phyloP scores from a whole-genome alignment of 2,329 filamentous ascomycete genomes.

The Cladophialophora exuberans region DNA sequence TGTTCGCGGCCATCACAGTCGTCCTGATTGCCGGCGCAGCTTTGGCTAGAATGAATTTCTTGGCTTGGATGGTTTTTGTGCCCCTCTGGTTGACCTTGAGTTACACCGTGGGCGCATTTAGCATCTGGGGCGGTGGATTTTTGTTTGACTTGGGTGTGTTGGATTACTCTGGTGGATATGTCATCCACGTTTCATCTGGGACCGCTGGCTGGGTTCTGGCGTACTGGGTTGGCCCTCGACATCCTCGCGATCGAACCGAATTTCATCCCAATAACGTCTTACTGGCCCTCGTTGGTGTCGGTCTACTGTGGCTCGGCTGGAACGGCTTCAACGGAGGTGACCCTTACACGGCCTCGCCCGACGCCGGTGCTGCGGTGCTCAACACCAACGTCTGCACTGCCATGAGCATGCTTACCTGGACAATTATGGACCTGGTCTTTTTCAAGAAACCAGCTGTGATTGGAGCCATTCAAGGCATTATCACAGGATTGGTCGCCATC shows the following conservation, averaged over 20 bases:
- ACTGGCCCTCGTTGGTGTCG: conserved; percentile 51
- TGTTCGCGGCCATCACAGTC: conserved; percentile 56
- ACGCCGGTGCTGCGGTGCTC: conserved; percentile 55
- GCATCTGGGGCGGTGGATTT: conserved; percentile 53
- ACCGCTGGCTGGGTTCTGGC: conserved; percentile 54
- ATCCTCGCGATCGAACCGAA: conserved; percentile 49
- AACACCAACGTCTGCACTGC: conserved; percentile 57
- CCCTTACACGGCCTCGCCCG: conserved; percentile 54
- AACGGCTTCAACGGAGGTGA: conserved; percentile 59
- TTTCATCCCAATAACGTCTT: conserved; percentile 54
- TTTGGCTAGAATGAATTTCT: conserved; percentile 55
- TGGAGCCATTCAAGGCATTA: conserved; percentile 56
- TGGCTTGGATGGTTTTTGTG: conserved; percentile 57
- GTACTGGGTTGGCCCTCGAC: conserved; percentile 53
- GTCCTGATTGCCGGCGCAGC: conserved; percentile 53
- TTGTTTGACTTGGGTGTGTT: conserved; percentile 51
- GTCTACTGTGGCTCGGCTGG: conserved; percentile 58
- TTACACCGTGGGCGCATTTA: conserved; percentile 47
- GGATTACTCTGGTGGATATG: conserved; percentile 58
- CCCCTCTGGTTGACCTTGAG: conserved; percentile 56
- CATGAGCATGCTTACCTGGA: conserved; percentile 53
- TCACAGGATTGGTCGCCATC: conserved; percentile 57
- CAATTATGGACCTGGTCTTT: conserved; percentile 49
- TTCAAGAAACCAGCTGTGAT: conserved; percentile 56
- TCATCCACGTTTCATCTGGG: conserved; percentile 58